Percentiles rank a stretch among this genome's conserved stretches.
Conservation (phyloP, 140 eudicot genomes). For the Oenanthe javanica region DNA sequence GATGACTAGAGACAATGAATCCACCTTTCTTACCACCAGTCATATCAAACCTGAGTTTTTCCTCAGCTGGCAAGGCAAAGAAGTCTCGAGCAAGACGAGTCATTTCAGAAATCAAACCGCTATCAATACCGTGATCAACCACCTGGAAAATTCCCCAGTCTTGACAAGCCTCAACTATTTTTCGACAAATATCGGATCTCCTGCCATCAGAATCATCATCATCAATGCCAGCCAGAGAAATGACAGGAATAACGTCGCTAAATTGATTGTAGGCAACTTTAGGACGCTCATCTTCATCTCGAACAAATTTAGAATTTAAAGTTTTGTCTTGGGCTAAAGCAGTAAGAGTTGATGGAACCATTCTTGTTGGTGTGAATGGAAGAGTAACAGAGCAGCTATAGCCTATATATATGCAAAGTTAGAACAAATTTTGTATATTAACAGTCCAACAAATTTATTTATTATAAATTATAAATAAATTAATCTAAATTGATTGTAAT, state of each 20-base stretch:
- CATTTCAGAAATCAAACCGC: conserved; percentile 48
- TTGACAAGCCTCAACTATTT: conserved; percentile 76
- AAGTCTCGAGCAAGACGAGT: conserved; percentile 56
- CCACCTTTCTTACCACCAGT: conserved; percentile 98
- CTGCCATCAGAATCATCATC: conserved; percentile 32
- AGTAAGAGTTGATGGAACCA: conserved; percentile 12
- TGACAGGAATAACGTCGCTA: conserved; percentile 72
- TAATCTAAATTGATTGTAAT: too few species aligned
- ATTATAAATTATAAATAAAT: too few species aligned
- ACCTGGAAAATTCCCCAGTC: conserved; percentile 96
- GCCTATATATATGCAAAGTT: neutral
- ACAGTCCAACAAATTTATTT: too few species aligned
- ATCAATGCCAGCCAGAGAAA: conserved; percentile 63
- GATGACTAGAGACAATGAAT: conserved; percentile 80
- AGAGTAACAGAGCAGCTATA: neutral
- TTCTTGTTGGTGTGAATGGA: neutral
- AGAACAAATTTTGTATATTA: too few species aligned
- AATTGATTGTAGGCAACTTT: conserved; percentile 67
- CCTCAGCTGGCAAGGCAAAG: conserved; percentile 52
- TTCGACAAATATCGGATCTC: conserved; percentile 55
- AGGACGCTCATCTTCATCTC: conserved; percentile 94
- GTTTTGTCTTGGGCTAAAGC: conserved; percentile 24
- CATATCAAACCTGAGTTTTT: conserved; percentile 80
- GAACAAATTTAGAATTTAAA: conserved; percentile 34
- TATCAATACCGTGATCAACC: conserved; percentile 77